These are phyloP conservation scores for Phlebiopsis gigantea DNA, from an alignment of 768 basidiomycete species.

Conservation along the genomic window DNA sequence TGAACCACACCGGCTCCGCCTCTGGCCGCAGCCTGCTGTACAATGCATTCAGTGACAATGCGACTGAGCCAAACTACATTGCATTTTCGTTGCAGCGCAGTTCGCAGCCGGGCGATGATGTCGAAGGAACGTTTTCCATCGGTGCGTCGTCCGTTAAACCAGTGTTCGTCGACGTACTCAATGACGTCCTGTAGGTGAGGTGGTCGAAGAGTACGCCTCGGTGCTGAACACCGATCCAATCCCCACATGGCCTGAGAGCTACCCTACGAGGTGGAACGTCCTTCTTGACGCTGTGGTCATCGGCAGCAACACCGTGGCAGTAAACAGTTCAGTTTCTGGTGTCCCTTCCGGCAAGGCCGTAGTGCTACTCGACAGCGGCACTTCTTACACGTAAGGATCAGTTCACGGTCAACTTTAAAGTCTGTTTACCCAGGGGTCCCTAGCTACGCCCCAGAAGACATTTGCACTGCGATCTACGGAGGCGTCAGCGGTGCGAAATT, in stretches of 20 bases:
- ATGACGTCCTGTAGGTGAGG: constrained; percentile 53
- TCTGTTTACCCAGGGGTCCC: background rate
- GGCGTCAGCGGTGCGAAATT: constrained; percentile 58
- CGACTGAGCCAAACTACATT: constrained; percentile 72
- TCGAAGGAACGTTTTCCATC: constrained; percentile 67
- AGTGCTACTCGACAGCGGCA: constrained; percentile 73
- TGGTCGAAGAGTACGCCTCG: constrained; percentile 54
- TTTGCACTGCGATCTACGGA: constrained; percentile 68
- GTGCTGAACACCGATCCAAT: constrained; percentile 56
- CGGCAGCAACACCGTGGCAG: constrained; percentile 42
- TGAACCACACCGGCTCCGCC: constrained; percentile 53
- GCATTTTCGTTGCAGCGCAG: constrained; percentile 68
- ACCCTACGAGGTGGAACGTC: constrained; percentile 71
- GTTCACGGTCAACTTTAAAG: constrained; percentile 1
- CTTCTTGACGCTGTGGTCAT: constrained; percentile 70
- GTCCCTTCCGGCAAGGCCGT: constrained; percentile 72
- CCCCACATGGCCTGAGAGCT: constrained; percentile 64
- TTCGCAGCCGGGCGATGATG: constrained; percentile 43
- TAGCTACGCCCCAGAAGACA: constrained; percentile 65
- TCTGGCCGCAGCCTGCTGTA: constrained; percentile 67
- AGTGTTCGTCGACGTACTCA: background rate
- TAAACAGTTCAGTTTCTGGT: constrained; percentile 47
- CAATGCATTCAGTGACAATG: constrained; percentile 69
- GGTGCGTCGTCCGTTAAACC: constrained; percentile 52
- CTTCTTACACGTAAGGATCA: constrained; percentile 65